Evolutionary conservation across 2,329 filamentous ascomycete genomes (phyloP).

Genomic region (Lecanicillium sp.): DNA sequence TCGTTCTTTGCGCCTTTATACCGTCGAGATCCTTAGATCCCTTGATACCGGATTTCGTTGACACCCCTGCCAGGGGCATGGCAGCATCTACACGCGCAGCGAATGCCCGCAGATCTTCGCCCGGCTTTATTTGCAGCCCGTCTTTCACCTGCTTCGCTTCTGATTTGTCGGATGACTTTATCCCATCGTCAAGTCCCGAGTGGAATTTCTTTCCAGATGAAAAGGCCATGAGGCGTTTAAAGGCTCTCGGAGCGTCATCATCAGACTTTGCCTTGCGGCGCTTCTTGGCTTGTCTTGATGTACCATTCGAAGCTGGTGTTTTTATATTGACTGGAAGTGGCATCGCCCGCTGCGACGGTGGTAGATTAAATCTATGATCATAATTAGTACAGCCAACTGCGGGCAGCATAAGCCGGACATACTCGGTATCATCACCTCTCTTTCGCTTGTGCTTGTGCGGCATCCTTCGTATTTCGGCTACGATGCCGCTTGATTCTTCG

Average conservation of each 20-base stretch:
- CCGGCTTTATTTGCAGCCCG: constrained; percentile 68
- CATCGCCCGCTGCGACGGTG: constrained; percentile 42
- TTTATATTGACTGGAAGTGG: constrained; percentile 41
- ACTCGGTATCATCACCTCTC: constrained; percentile 52
- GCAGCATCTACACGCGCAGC: constrained; percentile 76
- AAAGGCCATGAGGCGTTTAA: constrained; percentile 76
- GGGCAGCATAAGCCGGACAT: constrained; percentile 20
- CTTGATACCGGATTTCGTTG: constrained; percentile 51
- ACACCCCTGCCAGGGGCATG: constrained; percentile 67
- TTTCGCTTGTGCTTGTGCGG: constrained; percentile 79
- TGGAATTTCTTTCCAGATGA: constrained; percentile 54
- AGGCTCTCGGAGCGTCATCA: constrained; percentile 84
- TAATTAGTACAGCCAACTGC: not conserved
- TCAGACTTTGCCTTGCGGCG: constrained; percentile 41
- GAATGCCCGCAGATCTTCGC: constrained; percentile 79
- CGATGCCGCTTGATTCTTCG: constrained; percentile 16
- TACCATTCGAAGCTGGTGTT: constrained; percentile 37
- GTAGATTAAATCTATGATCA: constrained; percentile 41
- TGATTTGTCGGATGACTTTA: constrained; percentile 18
- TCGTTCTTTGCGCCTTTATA: constrained; percentile 64
- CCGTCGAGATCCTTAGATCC: constrained; percentile 59
- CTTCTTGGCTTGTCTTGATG: constrained; percentile 32
- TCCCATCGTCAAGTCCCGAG: constrained; percentile 67
- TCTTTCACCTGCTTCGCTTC: constrained; percentile 25
- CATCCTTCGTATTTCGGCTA: constrained; percentile 55